Evolutionary conservation across 2,329 filamentous ascomycete species (phyloP), one percentile per base, ranked within the genome.

Genomic region (Claviceps quebecensis): DNA sequence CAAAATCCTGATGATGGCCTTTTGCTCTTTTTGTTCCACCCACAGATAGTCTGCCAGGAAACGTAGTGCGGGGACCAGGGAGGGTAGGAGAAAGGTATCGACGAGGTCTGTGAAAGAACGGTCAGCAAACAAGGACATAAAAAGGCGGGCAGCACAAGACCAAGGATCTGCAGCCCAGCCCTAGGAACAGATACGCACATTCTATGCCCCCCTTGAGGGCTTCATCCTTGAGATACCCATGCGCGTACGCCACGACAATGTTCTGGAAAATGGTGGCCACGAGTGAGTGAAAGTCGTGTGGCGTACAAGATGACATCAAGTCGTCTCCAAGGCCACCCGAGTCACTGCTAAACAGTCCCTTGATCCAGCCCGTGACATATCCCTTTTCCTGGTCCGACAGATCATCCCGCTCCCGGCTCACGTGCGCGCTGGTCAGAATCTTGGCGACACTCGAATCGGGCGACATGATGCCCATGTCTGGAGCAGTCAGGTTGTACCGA

Each of bases 221-320:
- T 40, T 89, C 83, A 45, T 87, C 78, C 1, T 76, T 76, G 4
- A 94, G 66, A 41, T 78, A 72, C 5, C 80, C 80, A 1, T 74
- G 74, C n/a, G 78, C 77, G 57, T 81, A 81, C 1, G 85, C 87
- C 38, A 84, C 70, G 0, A 88, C 77, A 43, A 84, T 87, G 57
- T 88, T 84, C 57, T 84, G 77, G 61, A 91, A 89, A 0, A 93
- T 69, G 0, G 85, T 84, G 1, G 87, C 84, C 14, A 89, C 80
- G 4, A 93, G 73, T 17, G 86, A 69, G 59, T 91, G 91, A 62
- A 93, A 93, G 40, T 89, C 82, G 60, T 90, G 86, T 1, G 87
- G 87, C 1, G 83, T 81, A 58, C 87, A 93, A 1, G 84, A 85
- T 8, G 85, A 83, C 78, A 91, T 87, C 7, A 91, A 70, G 53